phyloP scores from a whole-genome alignment of 805 yeast species.

The Yueomyces sinensis region DNA sequence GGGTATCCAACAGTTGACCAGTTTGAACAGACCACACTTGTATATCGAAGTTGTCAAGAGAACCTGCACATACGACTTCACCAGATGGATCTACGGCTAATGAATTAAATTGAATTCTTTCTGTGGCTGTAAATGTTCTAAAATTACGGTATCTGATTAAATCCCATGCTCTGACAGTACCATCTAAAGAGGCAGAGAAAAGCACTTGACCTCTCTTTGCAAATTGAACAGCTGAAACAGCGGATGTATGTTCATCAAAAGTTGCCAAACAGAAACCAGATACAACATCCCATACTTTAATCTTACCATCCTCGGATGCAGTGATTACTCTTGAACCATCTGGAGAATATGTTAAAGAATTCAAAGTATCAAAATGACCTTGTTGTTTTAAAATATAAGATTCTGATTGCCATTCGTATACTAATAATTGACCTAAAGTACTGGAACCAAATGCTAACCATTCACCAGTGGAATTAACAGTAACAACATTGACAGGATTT shows the following conservation, averaged over 20 bases:
- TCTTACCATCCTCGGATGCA: slow-evolving; percentile 92
- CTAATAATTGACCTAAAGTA: slow-evolving; percentile 82
- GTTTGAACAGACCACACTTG: slow-evolving; percentile 98
- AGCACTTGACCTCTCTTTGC: slow-evolving; percentile 84
- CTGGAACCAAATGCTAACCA: slow-evolving; percentile 95
- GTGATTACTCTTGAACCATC: slow-evolving; percentile 90
- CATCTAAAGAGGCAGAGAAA: slow-evolving; percentile 86
- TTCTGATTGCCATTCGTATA: slow-evolving; percentile 98
- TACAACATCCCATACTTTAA: slow-evolving; percentile 88
- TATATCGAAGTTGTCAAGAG: slow-evolving; percentile 77
- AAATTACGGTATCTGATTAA: slow-evolving; percentile 84
- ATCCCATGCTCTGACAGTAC: slow-evolving; percentile 97
- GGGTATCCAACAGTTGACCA: slow-evolving; percentile 73
- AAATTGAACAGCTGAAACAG: slow-evolving; percentile 79
- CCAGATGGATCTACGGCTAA: slow-evolving; percentile 96
- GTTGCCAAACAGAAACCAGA: slow-evolving; percentile 91
- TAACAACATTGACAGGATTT: slow-evolving; percentile 71
- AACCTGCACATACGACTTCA: slow-evolving; percentile 91
- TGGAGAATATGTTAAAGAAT: slow-evolving; percentile 76
- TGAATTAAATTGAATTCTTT: slow-evolving; percentile 73
- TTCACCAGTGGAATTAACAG: slow-evolving; percentile 75
- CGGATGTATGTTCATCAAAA: slow-evolving; percentile 78
- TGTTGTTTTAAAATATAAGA: slow-evolving; percentile 91
- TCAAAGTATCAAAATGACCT: slow-evolving; percentile 90
- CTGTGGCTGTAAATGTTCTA: slow-evolving; percentile 86